phyloP scores from a whole-genome alignment of 805 yeast genomes.

The Starmerella bombicola region DNA sequence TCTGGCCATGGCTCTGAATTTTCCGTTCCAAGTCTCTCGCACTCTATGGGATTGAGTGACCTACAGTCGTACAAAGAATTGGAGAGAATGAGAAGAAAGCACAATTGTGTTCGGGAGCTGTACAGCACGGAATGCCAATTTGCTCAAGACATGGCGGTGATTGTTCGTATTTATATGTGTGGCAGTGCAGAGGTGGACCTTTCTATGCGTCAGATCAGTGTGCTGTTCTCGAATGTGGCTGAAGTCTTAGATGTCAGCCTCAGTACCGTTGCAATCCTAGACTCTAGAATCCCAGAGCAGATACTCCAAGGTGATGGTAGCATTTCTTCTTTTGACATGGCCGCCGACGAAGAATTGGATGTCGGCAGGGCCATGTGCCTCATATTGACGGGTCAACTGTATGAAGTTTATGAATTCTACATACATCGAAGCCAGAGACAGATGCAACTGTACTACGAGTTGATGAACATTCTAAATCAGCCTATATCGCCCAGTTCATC shows the following conservation, averaged over 20 bases:
- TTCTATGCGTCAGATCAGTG: constrained; percentile 22
- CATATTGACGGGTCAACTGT: constrained; percentile 25
- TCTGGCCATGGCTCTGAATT: background rate
- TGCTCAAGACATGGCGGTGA: constrained; percentile 30
- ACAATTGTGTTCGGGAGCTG: constrained; percentile 29
- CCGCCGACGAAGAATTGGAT: constrained; percentile 21
- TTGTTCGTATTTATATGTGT: constrained; percentile 27
- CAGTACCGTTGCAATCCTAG: constrained; percentile 25
- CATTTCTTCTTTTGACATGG: constrained; percentile 12
- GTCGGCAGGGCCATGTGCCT: constrained; percentile 28
- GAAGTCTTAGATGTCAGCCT: constrained; percentile 27
- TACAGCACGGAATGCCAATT: constrained; percentile 31
- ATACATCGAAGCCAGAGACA: constrained; percentile 26
- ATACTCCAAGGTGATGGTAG: constrained; percentile 22
- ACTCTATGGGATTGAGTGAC: background rate
- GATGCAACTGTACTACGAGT: constrained; percentile 17
- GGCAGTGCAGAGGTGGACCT: constrained; percentile 24
- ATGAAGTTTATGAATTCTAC: constrained; percentile 28
- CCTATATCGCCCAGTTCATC: background rate
- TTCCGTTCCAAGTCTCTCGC: constrained; percentile 8
- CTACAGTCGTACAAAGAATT: background rate
- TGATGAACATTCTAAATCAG: constrained; percentile 21
- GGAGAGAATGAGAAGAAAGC: constrained; percentile 15
- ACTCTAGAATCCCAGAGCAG: constrained; percentile 24
- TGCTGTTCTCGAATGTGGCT: constrained; percentile 27